Evolutionary conservation across 1,284 basidiomycete species (phyloP), one percentile per base, ranked within the genome.

Genomic region (Fomitopsis pinicola): DNA sequence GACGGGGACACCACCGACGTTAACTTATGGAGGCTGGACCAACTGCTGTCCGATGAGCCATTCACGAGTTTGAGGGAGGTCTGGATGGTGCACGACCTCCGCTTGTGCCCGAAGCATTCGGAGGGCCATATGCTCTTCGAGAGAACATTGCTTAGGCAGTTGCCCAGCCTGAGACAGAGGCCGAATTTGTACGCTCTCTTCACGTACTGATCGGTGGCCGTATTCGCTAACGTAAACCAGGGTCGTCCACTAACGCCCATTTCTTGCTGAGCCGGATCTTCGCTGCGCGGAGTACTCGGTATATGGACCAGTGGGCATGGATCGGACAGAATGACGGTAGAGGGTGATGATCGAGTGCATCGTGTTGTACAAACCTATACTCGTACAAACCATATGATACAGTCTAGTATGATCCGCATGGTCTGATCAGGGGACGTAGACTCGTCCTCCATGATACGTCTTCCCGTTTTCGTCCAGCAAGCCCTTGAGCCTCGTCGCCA

Each of bases 391-490:
- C 17, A 38, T 36, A 30, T 19, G 38, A 48, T 22, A 22, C n/a
- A 2, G 7, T 40, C 33, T 8, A 4, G 1, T 9, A 26, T 15
- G 9, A 12, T 7, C 38, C 35, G 42, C 10, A 22, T 1, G 28
- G 12, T 30, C 1, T 22, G 22, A n/a, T 69, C 61, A 74, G 1
- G 88, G 88, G 8, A 83, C 80, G 70, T 90, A 90, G 59, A 90
- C 81, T 55, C 78, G 73, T 55, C 83, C 79, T 10, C 89, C 88
- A 71, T 74, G 67, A 70, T 88, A 92, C 0, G 88, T 91, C 66
- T 81, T 78, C 62, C 85, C 82, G 67, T 85, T 85, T 61, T 81
- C 77, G 67, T 92, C 89, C 59, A 91, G 73, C 52, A 92, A 72
- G 59, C 75, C 81, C 72, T 86, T 87, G 66, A 92, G 76, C 69